A percentile compares a stretch with the other conserved stretches of the same genome.
Evolutionary conservation across 331 rosid genomes (phyloP).

Genomic region (Pyrus hybrid): DNA sequence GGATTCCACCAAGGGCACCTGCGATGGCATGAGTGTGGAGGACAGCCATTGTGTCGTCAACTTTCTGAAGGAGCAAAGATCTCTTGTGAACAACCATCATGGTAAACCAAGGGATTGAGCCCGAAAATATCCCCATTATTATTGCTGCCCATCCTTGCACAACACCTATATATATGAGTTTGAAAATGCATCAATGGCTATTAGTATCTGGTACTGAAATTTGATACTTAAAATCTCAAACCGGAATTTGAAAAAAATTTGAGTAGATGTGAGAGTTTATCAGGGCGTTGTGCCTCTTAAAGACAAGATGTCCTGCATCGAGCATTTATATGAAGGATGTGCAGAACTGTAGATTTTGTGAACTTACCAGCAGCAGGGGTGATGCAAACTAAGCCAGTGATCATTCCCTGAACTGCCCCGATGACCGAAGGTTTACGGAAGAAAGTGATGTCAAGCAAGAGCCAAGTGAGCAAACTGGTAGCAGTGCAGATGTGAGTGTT

Average conservation of each 20-base stretch:
- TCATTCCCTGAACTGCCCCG: slow-evolving; percentile 31
- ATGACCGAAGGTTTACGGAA: slow-evolving; percentile 26
- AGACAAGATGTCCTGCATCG: no score
- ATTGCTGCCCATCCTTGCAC: slow-evolving; percentile 30
- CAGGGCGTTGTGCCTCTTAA: no score
- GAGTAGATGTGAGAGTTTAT: no score
- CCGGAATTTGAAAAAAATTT: no score
- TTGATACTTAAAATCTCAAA: no score
- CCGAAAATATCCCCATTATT: slow-evolving; percentile 20
- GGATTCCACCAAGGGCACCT: slow-evolving; percentile 22
- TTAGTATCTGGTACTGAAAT: background rate
- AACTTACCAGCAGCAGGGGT: slow-evolving; percentile 28
- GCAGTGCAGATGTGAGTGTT: slow-evolving; percentile 30
- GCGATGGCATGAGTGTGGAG: slow-evolving; percentile 25
- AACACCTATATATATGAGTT: slow-evolving; percentile 8
- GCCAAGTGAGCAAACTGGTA: slow-evolving; percentile 27
- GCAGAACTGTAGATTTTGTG: background rate
- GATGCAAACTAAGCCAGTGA: slow-evolving; percentile 28
- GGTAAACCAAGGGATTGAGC: slow-evolving; percentile 29
- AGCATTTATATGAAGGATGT: no score
- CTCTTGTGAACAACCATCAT: slow-evolving; percentile 29
- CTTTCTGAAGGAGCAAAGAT: slow-evolving; percentile 18
- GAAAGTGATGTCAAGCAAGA: slow-evolving; percentile 14
- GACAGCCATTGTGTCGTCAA: slow-evolving; percentile 32
- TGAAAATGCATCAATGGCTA: background rate